Percentiles rank a stretch among this genome's conserved stretches.
phyloP scores from a whole-genome alignment of 2,329 filamentous ascomycete species.

The Teratosphaeria destructans region DNA sequence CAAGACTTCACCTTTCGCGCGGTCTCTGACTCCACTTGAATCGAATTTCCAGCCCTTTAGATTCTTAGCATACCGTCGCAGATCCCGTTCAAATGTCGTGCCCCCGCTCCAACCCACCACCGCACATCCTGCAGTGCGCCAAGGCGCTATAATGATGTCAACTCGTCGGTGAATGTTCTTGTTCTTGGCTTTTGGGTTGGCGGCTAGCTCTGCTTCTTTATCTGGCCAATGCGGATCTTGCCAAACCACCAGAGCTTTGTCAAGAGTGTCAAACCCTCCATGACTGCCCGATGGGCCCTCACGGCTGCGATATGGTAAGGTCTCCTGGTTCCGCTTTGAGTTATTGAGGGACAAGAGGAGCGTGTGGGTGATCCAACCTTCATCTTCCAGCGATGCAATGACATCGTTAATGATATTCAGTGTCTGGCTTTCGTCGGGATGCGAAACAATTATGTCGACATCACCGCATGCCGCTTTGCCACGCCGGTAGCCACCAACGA shows the following conservation, averaged over 20 bases:
- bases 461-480: conserved; percentile 67
- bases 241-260: conserved; percentile 91
- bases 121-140: conserved; percentile 81
- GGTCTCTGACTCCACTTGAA: conserved; percentile 69
- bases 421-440: conserved; percentile 61
- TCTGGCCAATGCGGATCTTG: conserved; percentile 50
- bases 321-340: conserved; percentile 61
- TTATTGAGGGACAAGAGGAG: conserved; percentile 59
- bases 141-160: conserved; percentile 83
- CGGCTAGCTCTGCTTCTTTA: conserved; percentile 26
- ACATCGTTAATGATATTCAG: conserved; percentile 61
- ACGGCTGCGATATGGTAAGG: conserved; percentile 42
- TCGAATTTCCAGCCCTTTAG: conserved; percentile 74
- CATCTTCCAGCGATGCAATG: conserved; percentile 57
- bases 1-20: conserved; percentile 57
- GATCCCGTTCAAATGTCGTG: conserved; percentile 80
- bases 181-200: conserved; percentile 42
- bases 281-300: conserved; percentile 33
- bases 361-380: conserved; percentile 69
- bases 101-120: conserved; percentile 75
- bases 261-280: conserved; percentile 72
- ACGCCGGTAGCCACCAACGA: conserved; percentile 73
- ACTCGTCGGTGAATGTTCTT: conserved; percentile 71
- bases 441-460: conserved; percentile 76
- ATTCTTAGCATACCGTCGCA: conserved; percentile 68